Percentiles rank a stretch among this genome's conserved stretches.
These are phyloP conservation scores for Rhodotorula glutinis DNA, from an alignment of 1,284 basidiomycete species.

Conservation along the genomic window DNA sequence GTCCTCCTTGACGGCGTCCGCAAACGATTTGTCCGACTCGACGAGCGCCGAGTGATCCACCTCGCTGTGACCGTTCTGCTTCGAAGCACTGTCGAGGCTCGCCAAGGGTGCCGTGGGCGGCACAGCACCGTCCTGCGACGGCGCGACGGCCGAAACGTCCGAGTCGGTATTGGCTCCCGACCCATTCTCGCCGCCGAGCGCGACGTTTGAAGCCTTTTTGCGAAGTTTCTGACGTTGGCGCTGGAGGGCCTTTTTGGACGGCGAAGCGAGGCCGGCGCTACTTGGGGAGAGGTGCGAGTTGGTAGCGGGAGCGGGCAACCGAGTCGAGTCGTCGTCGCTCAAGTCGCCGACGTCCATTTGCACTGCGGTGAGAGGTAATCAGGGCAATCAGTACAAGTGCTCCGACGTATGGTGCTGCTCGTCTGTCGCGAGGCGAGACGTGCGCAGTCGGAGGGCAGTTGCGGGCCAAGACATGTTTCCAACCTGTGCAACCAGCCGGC, in stretches of 20 bases:
- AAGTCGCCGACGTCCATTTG: constrained; percentile 15
- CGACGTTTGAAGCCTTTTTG: constrained; percentile 24
- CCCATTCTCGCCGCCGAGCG: background rate
- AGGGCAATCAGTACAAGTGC: too few relatives aligned
- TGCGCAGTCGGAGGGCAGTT: too few relatives aligned
- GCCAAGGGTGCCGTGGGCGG: constrained; percentile 11
- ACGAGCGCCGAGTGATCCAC: background rate
- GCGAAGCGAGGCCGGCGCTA: constrained; percentile 5
- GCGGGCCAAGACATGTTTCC: too few relatives aligned
- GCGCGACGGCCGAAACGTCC: constrained; percentile 12
- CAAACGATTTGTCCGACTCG: background rate
- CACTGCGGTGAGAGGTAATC: too few relatives aligned
- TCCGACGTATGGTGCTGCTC: too few relatives aligned
- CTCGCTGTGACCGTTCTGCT: constrained; percentile 1
- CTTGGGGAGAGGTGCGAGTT: background rate
- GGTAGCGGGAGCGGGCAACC: constrained; percentile 4
- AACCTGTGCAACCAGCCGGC: too few relatives aligned
- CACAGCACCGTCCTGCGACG: constrained; percentile 6
- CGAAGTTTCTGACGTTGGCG: constrained; percentile 31
- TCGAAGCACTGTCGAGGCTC: too few relatives aligned
- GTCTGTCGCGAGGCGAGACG: too few relatives aligned
- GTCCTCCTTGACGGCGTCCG: constrained; percentile 1
- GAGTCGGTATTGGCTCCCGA: constrained; percentile 16
- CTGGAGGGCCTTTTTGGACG: constrained; percentile 34
- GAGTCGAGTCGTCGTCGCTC: constrained; percentile 15